Base-by-base conservation (phyloP, 2,329 filamentous ascomycete genomes). In the Hypoxylon sp. region DNA sequence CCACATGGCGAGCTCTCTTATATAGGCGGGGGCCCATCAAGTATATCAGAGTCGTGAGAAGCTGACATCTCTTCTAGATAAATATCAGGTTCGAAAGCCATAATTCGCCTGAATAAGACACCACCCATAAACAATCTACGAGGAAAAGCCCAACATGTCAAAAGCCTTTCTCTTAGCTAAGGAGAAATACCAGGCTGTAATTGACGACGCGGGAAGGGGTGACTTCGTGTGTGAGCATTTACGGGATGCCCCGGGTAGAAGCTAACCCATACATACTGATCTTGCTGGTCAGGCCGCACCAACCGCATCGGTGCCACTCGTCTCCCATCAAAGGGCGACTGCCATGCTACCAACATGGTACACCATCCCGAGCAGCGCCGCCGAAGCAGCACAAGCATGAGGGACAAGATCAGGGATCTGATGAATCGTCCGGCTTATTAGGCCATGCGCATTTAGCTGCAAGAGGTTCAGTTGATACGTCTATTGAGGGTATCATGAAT, bases 161-260 rank as follows among this genome's bases (percentile, higher is more conserved):
- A 77, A 76, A 62, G 60, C 68, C 30, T 74, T 69, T 32, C 48
- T 68, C n/a, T 58, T 68, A n/a, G 75, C 75, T 34, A 77, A 76
- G 68, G 75, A 77, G 63, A 77, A 76, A 67, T 77, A 75, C 47
- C 74, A 77, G 54, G 75, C 75, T 51, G 70, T 77, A 5, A 52
- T 77, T 12, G 74, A 76, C 59, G 75, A 77, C 63, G 74, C 75
- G 8, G 74, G 75, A 7, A 72, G 75, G 5, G 73, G 68, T 12
- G 75, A 77, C 63, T 76, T 66, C 37, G 71, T 72, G 19, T 76
- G 75, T 77, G 60, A 73, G 75, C 66, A 43, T 34, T 9, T 5
- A 30, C 46, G 2, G 43, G 16, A 51, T 21, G 14, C 12, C 32
- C 21, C 12, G n/a, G 11, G 23, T 37, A 34, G 34, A 47, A 48